A percentile compares a stretch with the other conserved stretches of the same genome.
Conservation (phyloP, 73 alveolate species). For the Symbiodinium natans region DNA sequence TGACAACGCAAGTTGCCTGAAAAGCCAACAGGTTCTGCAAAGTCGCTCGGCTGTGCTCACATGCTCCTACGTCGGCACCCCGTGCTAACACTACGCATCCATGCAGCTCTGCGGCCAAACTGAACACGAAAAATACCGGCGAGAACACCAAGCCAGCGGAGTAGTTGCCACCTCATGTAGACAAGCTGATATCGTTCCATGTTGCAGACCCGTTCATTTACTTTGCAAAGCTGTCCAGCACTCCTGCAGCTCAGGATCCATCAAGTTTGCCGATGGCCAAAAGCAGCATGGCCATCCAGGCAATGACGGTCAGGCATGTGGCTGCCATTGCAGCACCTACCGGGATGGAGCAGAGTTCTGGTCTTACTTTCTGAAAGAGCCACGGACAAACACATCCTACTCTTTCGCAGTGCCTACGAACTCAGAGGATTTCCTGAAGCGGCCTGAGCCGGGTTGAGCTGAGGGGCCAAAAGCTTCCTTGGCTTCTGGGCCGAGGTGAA, state of each 20-base stretch:
- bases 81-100: no score
- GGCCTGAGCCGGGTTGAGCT: not conserved
- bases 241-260: not conserved
- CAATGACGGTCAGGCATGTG: not conserved
- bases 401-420: no score
- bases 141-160: constrained; percentile 5
- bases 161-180: not conserved
- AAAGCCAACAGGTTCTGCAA: no score
- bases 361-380: no score
- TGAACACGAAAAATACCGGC: not conserved
- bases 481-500: not conserved
- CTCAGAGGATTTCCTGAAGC: no score
- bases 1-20: not conserved
- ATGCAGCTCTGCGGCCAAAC: not conserved
- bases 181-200: no score
- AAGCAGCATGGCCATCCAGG: not conserved
- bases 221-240: no score
- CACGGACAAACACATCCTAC: no score
- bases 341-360: no score
- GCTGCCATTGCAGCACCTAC: not conserved
- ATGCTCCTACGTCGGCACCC: no score
- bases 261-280: constrained; percentile 4
- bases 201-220: no score
- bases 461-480: not conserved
- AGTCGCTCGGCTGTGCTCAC: no score